A percentile compares a stretch with the other conserved stretches of the same genome.
Evolutionary conservation across 1,284 basidiomycete genomes (phyloP).

Genomic region (Trichosporon ovoides): DNA sequence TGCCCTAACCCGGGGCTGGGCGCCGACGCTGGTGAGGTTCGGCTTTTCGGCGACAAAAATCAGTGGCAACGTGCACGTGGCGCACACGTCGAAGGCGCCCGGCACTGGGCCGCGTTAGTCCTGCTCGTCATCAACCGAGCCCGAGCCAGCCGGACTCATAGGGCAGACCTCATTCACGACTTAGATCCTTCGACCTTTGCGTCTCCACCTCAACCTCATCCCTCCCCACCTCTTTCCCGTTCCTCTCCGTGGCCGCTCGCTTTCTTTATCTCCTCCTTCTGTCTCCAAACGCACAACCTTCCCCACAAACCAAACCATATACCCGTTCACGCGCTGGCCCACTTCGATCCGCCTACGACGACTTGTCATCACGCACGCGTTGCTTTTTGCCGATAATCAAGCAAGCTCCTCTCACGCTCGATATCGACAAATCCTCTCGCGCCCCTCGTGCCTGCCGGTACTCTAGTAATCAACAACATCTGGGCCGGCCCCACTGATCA

Average conservation of each 20-base stretch:
- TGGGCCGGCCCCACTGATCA: constrained; percentile 2
- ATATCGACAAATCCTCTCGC: not conserved
- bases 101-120: not conserved
- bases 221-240: not conserved
- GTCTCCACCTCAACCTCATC: not conserved
- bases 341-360: not conserved
- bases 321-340: not conserved
- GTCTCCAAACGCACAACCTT: not conserved
- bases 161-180: too few species aligned
- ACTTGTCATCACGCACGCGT: not conserved
- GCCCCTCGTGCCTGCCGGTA: not conserved
- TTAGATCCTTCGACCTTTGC: not conserved
- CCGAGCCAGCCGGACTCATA: not conserved
- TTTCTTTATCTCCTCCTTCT: not conserved
- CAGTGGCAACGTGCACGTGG: constrained; percentile 5
- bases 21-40: too few species aligned
- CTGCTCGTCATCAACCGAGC: constrained; percentile 2
- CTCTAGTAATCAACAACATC: not conserved
- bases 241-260: not conserved
- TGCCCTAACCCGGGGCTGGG: not conserved
- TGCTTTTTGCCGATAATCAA: not conserved
- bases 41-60: constrained; percentile 5
- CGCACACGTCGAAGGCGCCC: not conserved
- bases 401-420: constrained; percentile 3
- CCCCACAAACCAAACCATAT: not conserved